These are phyloP conservation scores for Arthrobotrys megalospora DNA, from an alignment of 2,329 filamentous ascomycete species.

Conservation along the genomic window DNA sequence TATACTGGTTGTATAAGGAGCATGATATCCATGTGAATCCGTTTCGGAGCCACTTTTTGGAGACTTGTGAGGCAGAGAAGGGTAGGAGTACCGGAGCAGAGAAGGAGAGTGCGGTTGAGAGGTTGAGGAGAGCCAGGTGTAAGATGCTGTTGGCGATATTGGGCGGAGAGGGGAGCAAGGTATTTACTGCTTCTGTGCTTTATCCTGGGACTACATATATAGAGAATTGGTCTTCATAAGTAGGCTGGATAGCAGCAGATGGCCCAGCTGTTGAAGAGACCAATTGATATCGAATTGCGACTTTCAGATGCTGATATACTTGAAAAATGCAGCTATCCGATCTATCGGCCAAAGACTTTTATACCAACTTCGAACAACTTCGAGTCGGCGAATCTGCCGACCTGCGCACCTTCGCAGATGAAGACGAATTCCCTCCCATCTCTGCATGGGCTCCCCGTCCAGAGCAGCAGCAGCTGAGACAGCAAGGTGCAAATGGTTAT, in stretches of 20 bases:
- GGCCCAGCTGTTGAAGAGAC: neutral
- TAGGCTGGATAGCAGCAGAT: neutral
- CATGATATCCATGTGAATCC: conserved; percentile 63
- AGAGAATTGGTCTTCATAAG: too few relatives aligned
- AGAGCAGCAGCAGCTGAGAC: conserved; percentile 11
- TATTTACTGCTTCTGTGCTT: conserved; percentile 19
- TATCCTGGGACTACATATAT: too few relatives aligned
- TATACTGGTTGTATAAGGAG: conserved; percentile 63
- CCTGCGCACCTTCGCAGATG: conserved; percentile 47
- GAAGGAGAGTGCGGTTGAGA: conserved; percentile 47
- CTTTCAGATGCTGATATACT: conserved; percentile 34
- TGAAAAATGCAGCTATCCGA: conserved; percentile 44
- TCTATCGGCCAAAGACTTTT: conserved; percentile 57
- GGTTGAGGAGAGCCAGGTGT: conserved; percentile 53
- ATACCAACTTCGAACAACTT: conserved; percentile 49
- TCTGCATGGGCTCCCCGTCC: conserved; percentile 33
- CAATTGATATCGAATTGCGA: conserved; percentile 18
- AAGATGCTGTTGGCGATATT: conserved; percentile 59
- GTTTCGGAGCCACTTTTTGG: conserved; percentile 63
- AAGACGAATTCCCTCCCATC: conserved; percentile 49
- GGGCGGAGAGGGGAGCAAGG: conserved; percentile 57
- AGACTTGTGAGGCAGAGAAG: conserved; percentile 60
- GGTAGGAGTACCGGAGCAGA: conserved; percentile 26
- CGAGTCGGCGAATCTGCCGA: conserved; percentile 55
- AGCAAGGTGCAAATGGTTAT: conserved; percentile 46